These are phyloP conservation scores for Lupinus albus DNA, from an alignment of 306 rosid genomes.

Conservation along the genomic window DNA sequence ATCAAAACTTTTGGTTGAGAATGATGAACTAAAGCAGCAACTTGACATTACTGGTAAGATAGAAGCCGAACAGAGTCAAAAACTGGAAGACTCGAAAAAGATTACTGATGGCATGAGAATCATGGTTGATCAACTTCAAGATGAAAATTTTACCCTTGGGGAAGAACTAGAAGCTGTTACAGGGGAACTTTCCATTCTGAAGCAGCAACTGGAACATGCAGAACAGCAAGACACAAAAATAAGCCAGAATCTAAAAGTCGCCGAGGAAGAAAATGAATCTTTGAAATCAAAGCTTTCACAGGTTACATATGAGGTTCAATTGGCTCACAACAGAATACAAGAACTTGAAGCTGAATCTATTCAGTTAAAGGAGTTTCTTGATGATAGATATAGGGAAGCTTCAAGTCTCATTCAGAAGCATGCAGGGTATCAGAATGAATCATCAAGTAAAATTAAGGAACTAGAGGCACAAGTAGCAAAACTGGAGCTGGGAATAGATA, in stretches of 20 bases:
- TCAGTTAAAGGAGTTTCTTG: conserved; percentile 55
- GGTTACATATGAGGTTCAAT: conserved; percentile 55
- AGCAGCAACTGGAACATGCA: conserved; percentile 59
- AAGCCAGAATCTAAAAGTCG: conserved; percentile 50
- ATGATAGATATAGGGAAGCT: conserved; percentile 57
- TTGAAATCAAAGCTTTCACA: conserved; percentile 56
- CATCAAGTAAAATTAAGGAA: conserved; percentile 49
- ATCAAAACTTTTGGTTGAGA: conserved; percentile 57
- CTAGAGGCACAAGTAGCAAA: conserved; percentile 47
- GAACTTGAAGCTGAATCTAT: conserved; percentile 55
- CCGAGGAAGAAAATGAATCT: conserved; percentile 66
- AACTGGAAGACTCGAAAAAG: conserved; percentile 46
- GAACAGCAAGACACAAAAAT: conserved; percentile 54
- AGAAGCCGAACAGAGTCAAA: conserved; percentile 60
- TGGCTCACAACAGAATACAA: conserved; percentile 51
- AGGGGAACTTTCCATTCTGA: conserved; percentile 52
- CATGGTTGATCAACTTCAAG: conserved; percentile 54
- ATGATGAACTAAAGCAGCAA: conserved; percentile 55
- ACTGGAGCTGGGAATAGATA: conserved; percentile 54
- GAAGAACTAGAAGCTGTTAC: conserved; percentile 60
- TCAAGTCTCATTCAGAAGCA: conserved; percentile 60
- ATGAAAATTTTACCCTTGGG: conserved; percentile 54
- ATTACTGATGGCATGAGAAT: conserved; percentile 50
- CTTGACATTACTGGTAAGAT: conserved; percentile 50
- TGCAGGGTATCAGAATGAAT: conserved; percentile 49